Percentiles rank a stretch among this genome's conserved stretches.
Evolutionary conservation across 1,139 yeast genomes (phyloP).

Genomic region (Kluyveromyces sp.): DNA sequence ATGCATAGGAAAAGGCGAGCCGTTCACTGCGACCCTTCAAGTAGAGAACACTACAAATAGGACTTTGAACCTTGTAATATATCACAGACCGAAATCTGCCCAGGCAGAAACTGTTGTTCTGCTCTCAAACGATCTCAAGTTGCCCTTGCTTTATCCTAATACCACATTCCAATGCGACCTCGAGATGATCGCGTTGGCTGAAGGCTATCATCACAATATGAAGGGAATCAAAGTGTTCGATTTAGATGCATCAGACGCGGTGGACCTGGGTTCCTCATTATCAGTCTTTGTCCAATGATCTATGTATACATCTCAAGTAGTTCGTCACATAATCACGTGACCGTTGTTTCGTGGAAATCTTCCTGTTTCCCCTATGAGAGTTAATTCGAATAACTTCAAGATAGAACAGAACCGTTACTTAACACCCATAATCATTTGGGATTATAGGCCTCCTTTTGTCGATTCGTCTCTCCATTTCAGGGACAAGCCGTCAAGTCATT

Average conservation of each 20-base stretch:
- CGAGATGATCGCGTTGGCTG: conserved; percentile 25
- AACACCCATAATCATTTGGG: background rate
- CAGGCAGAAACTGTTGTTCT: conserved; percentile 29
- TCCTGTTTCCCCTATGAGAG: background rate
- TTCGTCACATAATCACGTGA: background rate
- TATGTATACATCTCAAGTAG: background rate
- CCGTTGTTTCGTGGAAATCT: background rate
- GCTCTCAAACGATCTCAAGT: conserved; percentile 30
- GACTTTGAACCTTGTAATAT: conserved; percentile 25
- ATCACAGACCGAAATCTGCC: conserved; percentile 13
- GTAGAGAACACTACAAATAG: conserved; percentile 23
- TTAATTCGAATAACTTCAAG: background rate
- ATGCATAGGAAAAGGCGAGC: conserved; percentile 12
- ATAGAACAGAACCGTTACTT: background rate
- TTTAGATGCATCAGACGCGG: conserved; percentile 24
- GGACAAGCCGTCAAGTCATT: no score
- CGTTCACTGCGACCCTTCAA: conserved; percentile 24
- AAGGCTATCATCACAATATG: conserved; percentile 28
- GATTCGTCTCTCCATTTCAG: no score
- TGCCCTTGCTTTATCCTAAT: conserved; percentile 26
- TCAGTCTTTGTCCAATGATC: conserved; percentile 23
- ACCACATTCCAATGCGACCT: conserved; percentile 27
- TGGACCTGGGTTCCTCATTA: conserved; percentile 26
- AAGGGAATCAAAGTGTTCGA: conserved; percentile 30
- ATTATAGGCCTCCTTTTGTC: no score